Conservation (phyloP, 257 asterid species). For the Nicotiana benthamiana region DNA sequence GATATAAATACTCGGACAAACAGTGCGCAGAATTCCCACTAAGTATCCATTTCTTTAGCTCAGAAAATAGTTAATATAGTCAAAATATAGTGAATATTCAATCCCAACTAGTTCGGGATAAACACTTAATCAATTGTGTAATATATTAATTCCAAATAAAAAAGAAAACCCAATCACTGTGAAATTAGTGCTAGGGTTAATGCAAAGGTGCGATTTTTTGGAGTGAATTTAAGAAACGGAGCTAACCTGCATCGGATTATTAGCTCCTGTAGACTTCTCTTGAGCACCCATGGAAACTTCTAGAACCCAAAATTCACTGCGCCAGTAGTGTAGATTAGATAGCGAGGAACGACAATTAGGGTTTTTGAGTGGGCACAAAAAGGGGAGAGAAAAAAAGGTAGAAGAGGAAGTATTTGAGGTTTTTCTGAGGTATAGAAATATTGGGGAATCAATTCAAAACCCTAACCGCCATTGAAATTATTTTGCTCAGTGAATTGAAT, state of each 20-base stretch:
- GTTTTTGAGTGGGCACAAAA: conserved; percentile 29
- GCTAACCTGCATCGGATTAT: conserved; percentile 35
- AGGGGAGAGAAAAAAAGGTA: not conserved
- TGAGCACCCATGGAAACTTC: conserved; percentile 27
- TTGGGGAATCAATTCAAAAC: conserved; percentile 37
- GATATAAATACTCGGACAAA: not conserved
- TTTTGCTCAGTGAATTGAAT: conserved; percentile 1
- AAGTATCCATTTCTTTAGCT: not conserved
- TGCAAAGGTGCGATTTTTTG: not conserved
- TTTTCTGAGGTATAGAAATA: conserved; percentile 10
- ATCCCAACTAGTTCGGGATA: not conserved
- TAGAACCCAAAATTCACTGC: conserved; percentile 17
- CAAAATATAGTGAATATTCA: not conserved
- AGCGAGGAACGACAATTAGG: conserved; percentile 31
- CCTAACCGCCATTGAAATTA: conserved; percentile 50
- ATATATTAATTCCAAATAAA: not conserved
- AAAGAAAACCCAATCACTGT: not conserved
- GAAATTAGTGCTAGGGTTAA: not conserved
- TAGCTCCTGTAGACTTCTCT: conserved; percentile 20
- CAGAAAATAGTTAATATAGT: not conserved
- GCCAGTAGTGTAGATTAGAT: no score
- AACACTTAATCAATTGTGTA: not conserved
- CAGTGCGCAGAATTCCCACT: not conserved
- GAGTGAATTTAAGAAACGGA: not conserved
- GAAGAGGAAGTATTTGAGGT: conserved; percentile 2